phyloP scores from a whole-genome alignment of 108 stramenopile species.

The Nitzschia sp. region DNA sequence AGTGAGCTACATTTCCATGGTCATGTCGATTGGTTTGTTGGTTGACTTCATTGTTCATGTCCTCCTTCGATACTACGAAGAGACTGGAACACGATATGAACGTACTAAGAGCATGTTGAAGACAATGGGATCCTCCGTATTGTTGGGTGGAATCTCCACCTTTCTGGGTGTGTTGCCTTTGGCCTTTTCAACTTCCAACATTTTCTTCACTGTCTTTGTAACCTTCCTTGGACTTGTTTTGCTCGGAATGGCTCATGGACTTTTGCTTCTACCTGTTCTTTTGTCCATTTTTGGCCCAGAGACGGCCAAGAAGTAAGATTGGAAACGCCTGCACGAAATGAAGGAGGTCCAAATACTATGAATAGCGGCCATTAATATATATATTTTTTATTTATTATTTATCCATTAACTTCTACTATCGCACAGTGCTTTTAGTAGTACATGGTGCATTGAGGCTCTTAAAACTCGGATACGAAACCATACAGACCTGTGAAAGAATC shows the following conservation, averaged over 20 bases:
- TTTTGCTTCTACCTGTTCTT: constrained; percentile 67
- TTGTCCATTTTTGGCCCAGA: constrained; percentile 56
- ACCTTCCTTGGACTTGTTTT: constrained; percentile 63
- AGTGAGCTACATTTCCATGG: constrained; percentile 79
- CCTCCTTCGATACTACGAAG: constrained; percentile 47
- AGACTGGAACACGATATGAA: constrained; percentile 52
- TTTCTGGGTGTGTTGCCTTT: constrained; percentile 75
- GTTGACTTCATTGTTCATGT: constrained; percentile 86
- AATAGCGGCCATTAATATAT: too few relatives aligned
- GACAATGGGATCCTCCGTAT: constrained; percentile 68
- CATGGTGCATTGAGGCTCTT: too few relatives aligned
- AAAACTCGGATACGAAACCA: too few relatives aligned
- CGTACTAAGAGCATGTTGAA: constrained; percentile 52
- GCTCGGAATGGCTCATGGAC: constrained; percentile 58
- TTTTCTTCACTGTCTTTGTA: constrained; percentile 58
- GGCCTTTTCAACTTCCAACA: constrained; percentile 46
- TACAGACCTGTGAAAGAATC: too few relatives aligned
- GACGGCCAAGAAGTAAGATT: neutral
- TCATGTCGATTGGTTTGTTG: constrained; percentile 79
- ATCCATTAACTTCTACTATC: too few relatives aligned
- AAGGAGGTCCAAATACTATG: too few relatives aligned
- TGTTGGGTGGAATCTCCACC: constrained; percentile 67
- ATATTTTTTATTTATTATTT: too few relatives aligned
- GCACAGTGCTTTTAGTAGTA: too few relatives aligned
- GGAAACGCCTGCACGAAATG: too few relatives aligned